Evolutionary conservation across 768 basidiomycete genomes (phyloP).

Genomic region (Favolaschia claudopus): DNA sequence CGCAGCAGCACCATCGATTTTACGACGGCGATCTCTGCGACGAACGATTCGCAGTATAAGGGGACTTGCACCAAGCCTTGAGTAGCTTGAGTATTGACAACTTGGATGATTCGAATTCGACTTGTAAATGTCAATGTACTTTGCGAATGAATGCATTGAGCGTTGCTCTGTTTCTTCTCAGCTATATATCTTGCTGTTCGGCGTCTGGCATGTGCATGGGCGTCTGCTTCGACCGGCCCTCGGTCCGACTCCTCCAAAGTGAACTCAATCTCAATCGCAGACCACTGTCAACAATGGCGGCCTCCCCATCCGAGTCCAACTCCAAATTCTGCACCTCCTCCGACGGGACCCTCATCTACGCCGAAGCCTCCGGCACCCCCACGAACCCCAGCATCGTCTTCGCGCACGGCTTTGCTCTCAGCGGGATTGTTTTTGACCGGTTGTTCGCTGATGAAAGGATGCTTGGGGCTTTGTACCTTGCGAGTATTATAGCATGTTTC

Average conservation of each 20-base stretch:
- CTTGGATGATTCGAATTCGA: too few relatives aligned
- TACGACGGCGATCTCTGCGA: conserved; percentile 14
- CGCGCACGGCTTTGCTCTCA: conserved; percentile 41
- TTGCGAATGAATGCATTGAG: too few relatives aligned
- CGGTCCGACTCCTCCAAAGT: too few relatives aligned
- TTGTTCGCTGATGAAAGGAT: conserved; percentile 34
- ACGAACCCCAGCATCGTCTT: conserved; percentile 42
- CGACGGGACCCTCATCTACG: conserved; percentile 43
- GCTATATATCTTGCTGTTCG: too few relatives aligned
- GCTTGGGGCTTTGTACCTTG: conserved; percentile 25
- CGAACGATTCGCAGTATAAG: conserved; percentile 8
- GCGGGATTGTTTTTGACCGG: conserved; percentile 37
- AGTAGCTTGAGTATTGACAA: too few relatives aligned
- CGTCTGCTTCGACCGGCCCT: too few relatives aligned
- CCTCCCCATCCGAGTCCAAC: not conserved
- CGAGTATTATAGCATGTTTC: too few relatives aligned
- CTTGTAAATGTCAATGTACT: too few relatives aligned
- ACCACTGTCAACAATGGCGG: not conserved
- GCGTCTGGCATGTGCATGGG: too few relatives aligned
- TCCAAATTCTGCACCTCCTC: conserved; percentile 32
- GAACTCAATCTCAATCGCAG: too few relatives aligned
- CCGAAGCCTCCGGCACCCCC: conserved; percentile 40
- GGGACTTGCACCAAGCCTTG: conserved; percentile 14
- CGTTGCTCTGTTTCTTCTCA: too few relatives aligned
- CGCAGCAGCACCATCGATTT: conserved; percentile 19